These are phyloP conservation scores for Fragaria nilgerrensis DNA, from an alignment of 306 rosid species.

Conservation along the genomic window DNA sequence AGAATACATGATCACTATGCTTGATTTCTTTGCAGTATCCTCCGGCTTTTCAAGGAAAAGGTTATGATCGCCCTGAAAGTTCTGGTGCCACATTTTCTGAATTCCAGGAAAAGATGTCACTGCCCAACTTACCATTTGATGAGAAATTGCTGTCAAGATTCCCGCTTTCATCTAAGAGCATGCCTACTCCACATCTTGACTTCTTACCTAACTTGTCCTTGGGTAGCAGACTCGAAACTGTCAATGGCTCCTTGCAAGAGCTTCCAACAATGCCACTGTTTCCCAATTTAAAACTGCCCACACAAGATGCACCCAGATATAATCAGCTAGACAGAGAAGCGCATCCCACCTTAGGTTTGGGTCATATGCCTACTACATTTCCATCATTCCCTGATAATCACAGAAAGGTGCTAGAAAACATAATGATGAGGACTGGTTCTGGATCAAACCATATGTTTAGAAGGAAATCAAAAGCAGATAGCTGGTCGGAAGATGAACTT, in stretches of 20 bases:
- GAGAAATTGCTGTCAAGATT: conserved; percentile 75
- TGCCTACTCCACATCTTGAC: conserved; percentile 58
- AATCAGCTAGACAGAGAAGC: conserved; percentile 72
- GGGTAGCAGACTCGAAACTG: conserved; percentile 64
- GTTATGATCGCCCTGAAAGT: conserved; percentile 45
- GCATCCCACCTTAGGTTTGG: conserved; percentile 72
- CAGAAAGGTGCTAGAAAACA: conserved; percentile 94
- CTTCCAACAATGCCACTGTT: conserved; percentile 66
- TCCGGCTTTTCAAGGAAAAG: conserved; percentile 46
- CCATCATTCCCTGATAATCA: conserved; percentile 89
- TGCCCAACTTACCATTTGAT: conserved; percentile 76
- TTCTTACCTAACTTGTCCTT: conserved; percentile 75
- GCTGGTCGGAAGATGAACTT: conserved; percentile 98
- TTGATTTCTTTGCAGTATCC: conserved; percentile 44
- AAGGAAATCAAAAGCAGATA: conserved; percentile 67
- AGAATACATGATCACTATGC: conserved; percentile 18
- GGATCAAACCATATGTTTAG: conserved; percentile 48
- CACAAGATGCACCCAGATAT: conserved; percentile 69
- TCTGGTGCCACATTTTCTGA: conserved; percentile 49
- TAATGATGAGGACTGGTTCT: conserved; percentile 94
- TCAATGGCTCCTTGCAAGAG: conserved; percentile 59
- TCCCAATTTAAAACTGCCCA: conserved; percentile 70
- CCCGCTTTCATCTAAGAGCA: conserved; percentile 62
- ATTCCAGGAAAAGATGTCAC: conserved; percentile 73
- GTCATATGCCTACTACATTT: conserved; percentile 58